phyloP scores from a whole-genome alignment of 2,329 filamentous ascomycete species.

The Fusarium neocosmosporiellum region DNA sequence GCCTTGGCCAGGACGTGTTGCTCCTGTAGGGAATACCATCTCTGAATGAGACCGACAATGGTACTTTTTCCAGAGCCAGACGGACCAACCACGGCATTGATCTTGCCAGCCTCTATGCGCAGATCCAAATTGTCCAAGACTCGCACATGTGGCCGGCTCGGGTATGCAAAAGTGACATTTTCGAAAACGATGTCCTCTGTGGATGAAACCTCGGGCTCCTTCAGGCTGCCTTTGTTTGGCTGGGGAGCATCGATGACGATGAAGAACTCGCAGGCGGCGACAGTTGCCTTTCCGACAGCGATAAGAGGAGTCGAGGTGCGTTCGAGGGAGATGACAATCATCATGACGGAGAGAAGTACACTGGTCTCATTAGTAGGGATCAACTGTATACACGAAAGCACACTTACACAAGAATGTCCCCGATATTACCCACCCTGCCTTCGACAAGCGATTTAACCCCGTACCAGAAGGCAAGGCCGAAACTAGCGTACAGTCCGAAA shows the following conservation, averaged over 20 bases:
- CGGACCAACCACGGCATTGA: slow-evolving; percentile 79
- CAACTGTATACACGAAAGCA: not conserved
- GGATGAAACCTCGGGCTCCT: slow-evolving; percentile 52
- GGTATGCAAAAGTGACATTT: slow-evolving; percentile 79
- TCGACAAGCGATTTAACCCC: slow-evolving; percentile 64
- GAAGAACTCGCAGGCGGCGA: slow-evolving; percentile 69
- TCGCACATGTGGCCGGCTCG: slow-evolving; percentile 71
- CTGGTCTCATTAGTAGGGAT: slow-evolving; percentile 32
- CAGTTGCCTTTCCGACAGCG: slow-evolving; percentile 67
- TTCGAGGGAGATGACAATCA: slow-evolving; percentile 67
- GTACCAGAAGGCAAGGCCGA: slow-evolving; percentile 72
- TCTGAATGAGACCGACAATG: slow-evolving; percentile 75
- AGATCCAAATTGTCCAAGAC: slow-evolving; percentile 71
- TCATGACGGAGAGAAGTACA: slow-evolving; percentile 68
- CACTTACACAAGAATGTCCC: slow-evolving; percentile 66
- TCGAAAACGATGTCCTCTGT: slow-evolving; percentile 61
- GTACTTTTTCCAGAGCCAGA: slow-evolving; percentile 82
- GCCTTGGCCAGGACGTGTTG: slow-evolving; percentile 64
- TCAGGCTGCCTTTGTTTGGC: slow-evolving; percentile 50
- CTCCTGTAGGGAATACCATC: slow-evolving; percentile 74
- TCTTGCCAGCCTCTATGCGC: slow-evolving; percentile 70
- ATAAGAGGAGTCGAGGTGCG: slow-evolving; percentile 68
- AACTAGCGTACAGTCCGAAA: slow-evolving; percentile 64
- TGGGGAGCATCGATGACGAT: slow-evolving; percentile 62
- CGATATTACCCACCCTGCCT: slow-evolving; percentile 59